Base-by-base conservation (phyloP, 345 rosid species). In the Populus ilicifolia region DNA sequence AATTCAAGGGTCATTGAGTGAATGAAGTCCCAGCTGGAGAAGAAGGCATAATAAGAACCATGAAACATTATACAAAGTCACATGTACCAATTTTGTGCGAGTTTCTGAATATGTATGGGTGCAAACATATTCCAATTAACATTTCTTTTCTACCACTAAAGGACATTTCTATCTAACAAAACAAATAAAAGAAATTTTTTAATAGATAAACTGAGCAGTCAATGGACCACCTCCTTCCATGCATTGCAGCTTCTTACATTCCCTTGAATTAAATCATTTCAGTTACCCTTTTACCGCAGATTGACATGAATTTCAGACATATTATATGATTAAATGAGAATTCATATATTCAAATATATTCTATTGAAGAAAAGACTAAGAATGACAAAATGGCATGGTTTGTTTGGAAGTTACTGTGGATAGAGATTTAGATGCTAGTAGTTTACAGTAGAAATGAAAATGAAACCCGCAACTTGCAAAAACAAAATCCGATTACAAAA, bases 391-490 rank as follows among this genome's bases (percentile, higher is more conserved):
- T 52, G 59, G 1, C 52, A 44, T 20, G 29, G 48, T n/a, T 36
- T 29, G n/a, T 54, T 52, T 43, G 69, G 59, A 68, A 59, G 62
- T 29, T 23, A 44, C 33, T 46, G 50, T 33, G 41, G 30, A 38
- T 18, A 56, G 12, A 38, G 25, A 71, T 52, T 61, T 48, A 18
- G 6, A 46, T 30, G 67, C 64, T 29, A 52, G 27, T n/a, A 69
- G 33, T 21, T 17, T 50, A n/a, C 46, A 61, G 9, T n/a, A 11
- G 41, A 80, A 46, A 30, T 64, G 46, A 41, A 41, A 41, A 41
- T 41, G 48, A 39, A 4, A n/a, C 63, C 66, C 69, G 33, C 36
- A 67, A 71, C 74, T 74, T 59, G 14, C n/a, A 79, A 41, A 38
- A 23, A 52, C 44, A 78, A 73, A 78, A 52, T 59, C 36, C n/a